Conservation (phyloP, 805 yeast genomes). For the Starmerella tilneyi region DNA sequence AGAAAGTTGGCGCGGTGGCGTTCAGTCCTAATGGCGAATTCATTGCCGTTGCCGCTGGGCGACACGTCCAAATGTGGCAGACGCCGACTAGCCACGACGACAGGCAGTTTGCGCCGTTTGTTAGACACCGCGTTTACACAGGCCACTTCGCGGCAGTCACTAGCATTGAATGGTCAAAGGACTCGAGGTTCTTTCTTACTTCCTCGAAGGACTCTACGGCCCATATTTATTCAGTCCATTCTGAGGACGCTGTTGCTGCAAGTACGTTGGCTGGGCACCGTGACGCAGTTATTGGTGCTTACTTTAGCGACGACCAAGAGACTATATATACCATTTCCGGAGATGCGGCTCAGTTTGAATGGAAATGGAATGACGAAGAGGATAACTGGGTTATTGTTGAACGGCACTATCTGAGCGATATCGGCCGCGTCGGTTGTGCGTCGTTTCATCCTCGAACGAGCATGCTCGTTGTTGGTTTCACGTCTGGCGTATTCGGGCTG, state of each 20-base stretch:
- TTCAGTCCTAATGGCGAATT: slow-evolving; percentile 82
- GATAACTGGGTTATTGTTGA: slow-evolving; percentile 67
- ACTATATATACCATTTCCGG: slow-evolving; percentile 81
- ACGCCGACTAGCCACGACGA: slow-evolving; percentile 75
- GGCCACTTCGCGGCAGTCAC: slow-evolving; percentile 83
- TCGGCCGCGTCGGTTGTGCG: slow-evolving; percentile 63
- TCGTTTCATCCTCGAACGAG: slow-evolving; percentile 68
- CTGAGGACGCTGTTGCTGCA: slow-evolving; percentile 64
- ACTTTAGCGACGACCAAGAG: slow-evolving; percentile 80
- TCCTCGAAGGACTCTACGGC: slow-evolving; percentile 86
- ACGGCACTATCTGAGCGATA: slow-evolving; percentile 64
- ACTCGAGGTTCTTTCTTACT: slow-evolving; percentile 76
- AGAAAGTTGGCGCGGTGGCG: slow-evolving; percentile 57
- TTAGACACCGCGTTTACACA: slow-evolving; percentile 77
- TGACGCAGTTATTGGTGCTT: slow-evolving; percentile 78
- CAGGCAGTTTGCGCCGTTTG: slow-evolving; percentile 91
- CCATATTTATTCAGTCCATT: slow-evolving; percentile 63
- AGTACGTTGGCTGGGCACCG: slow-evolving; percentile 86
- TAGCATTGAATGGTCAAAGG: slow-evolving; percentile 78
- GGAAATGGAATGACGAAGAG: slow-evolving; percentile 58
- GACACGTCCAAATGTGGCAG: slow-evolving; percentile 86
- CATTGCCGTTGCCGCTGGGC: slow-evolving; percentile 75
- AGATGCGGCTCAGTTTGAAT: slow-evolving; percentile 86
- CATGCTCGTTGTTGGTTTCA: slow-evolving; percentile 77
- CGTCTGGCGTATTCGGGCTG: slow-evolving; percentile 79